Evolutionary conservation across 148 eudicot species (phyloP).

Genomic region (Drosera capensis): DNA sequence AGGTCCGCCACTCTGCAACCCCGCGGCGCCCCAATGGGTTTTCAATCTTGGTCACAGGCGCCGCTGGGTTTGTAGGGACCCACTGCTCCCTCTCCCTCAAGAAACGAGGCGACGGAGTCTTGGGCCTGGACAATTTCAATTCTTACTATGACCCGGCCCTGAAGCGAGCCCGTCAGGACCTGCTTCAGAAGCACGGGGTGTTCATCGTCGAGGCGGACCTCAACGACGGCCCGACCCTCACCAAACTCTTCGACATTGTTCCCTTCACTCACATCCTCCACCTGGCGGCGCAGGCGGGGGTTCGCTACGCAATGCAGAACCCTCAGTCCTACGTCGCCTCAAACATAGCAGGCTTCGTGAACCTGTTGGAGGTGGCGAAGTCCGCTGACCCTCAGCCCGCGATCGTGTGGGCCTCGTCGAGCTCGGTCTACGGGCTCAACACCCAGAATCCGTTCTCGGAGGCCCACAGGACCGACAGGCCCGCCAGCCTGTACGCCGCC

Average conservation of each 20-base stretch:
- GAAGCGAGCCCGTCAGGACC: conserved; percentile 55
- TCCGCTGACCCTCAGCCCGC: conserved; percentile 75
- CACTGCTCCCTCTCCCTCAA: conserved; percentile 56
- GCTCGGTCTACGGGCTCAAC: conserved; percentile 84
- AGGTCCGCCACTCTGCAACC: conserved; percentile 72
- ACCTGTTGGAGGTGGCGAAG: conserved; percentile 56
- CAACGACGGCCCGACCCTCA: conserved; percentile 50
- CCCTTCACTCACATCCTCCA: conserved; percentile 79
- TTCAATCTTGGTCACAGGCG: conserved; percentile 82
- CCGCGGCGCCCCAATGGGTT: conserved; percentile 66
- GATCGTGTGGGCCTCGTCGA: conserved; percentile 85
- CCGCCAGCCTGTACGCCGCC: conserved; percentile 87
- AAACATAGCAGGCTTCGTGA: conserved; percentile 77
- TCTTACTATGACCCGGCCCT: conserved; percentile 67
- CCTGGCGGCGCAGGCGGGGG: conserved; percentile 93
- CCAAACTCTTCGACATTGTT: conserved; percentile 72
- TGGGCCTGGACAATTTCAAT: conserved; percentile 81
- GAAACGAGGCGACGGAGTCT: conserved; percentile 76
- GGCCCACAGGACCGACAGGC: conserved; percentile 60
- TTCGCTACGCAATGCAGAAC: conserved; percentile 87
- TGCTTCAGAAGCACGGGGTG: conserved; percentile 37
- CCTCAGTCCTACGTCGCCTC: conserved; percentile 70
- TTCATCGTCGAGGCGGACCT: conserved; percentile 79
- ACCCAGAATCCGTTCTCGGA: conserved; percentile 73
- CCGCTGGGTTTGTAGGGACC: conserved; percentile 72